Conservation (phyloP, 495 filamentous ascomycete genomes). For the Collariella sp. region DNA sequence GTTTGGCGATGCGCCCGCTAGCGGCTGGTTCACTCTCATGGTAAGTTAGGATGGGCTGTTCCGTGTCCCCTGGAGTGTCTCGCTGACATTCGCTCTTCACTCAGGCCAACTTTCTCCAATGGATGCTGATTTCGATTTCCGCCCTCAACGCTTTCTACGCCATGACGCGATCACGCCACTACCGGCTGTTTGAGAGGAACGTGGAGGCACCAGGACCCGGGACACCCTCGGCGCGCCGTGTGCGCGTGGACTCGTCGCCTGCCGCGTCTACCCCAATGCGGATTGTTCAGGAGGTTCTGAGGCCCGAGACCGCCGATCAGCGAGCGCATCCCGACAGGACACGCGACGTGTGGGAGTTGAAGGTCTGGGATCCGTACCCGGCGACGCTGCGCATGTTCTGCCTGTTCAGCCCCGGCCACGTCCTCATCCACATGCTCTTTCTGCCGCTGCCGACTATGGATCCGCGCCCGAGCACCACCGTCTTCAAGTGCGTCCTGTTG, state of each 20-base stretch:
- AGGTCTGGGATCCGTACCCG: slow-evolving; percentile 86
- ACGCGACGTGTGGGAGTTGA: slow-evolving; percentile 90
- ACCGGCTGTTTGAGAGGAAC: slow-evolving; percentile 82
- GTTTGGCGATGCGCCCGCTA: slow-evolving; percentile 59
- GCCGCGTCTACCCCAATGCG: slow-evolving; percentile 68
- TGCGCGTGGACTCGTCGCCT: slow-evolving; percentile 83
- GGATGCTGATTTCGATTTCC: slow-evolving; percentile 56
- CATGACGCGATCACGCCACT: slow-evolving; percentile 71
- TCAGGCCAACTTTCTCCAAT: slow-evolving; percentile 60
- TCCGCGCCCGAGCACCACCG: slow-evolving; percentile 70
- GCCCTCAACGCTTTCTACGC: slow-evolving; percentile 71
- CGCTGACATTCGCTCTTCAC: not conserved
- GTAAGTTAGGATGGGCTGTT: slow-evolving; percentile 46
- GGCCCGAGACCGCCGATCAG: slow-evolving; percentile 52
- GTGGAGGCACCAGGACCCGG: slow-evolving; percentile 58
- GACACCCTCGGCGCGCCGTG: slow-evolving; percentile 82
- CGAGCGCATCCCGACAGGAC: slow-evolving; percentile 77
- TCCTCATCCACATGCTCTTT: slow-evolving; percentile 79
- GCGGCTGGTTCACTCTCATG: slow-evolving; percentile 64
- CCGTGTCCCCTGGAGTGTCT: not conserved
- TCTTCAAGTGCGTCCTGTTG: slow-evolving; percentile 69
- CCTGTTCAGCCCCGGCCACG: slow-evolving; percentile 85
- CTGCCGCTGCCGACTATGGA: slow-evolving; percentile 69
- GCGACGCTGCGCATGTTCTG: slow-evolving; percentile 77
- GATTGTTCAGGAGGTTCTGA: slow-evolving; percentile 60